These are phyloP conservation scores for Rhodamnia rubescens DNA, from an alignment of 345 rosid genomes.

Conservation along the genomic window DNA sequence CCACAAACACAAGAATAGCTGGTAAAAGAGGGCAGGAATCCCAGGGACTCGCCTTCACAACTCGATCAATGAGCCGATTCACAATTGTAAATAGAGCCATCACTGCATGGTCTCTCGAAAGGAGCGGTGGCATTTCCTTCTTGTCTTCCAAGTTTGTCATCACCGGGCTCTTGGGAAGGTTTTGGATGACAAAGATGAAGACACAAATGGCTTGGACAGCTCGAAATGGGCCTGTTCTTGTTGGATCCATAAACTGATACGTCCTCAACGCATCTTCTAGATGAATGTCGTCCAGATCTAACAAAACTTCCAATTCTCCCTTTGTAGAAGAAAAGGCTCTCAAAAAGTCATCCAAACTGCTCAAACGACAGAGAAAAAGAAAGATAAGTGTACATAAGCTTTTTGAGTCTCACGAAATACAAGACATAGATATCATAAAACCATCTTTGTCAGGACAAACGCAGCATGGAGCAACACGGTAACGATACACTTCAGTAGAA, in stretches of 20 bases:
- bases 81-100: slow-evolving; percentile 41
- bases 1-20: slow-evolving; percentile 59
- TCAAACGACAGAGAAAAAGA: neutral
- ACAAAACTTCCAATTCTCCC: slow-evolving; percentile 41
- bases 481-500: neutral
- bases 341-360: slow-evolving; percentile 63
- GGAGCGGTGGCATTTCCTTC: slow-evolving; percentile 11
- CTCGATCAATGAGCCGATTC: slow-evolving; percentile 63
- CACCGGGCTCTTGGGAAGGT: slow-evolving; percentile 17
- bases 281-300: slow-evolving; percentile 40
- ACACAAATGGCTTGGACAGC: slow-evolving; percentile 56
- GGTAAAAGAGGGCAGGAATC: slow-evolving; percentile 57
- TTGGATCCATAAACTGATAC: slow-evolving; percentile 46
- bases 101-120: slow-evolving; percentile 24
- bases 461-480: neutral
- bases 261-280: slow-evolving; percentile 43
- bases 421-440: neutral
- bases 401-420: neutral
- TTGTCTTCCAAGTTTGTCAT: slow-evolving; percentile 7
- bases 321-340: slow-evolving; percentile 51
- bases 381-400: neutral
- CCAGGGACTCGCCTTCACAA: slow-evolving; percentile 32
- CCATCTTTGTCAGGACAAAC: neutral
- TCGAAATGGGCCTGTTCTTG: slow-evolving; percentile 59
- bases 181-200: slow-evolving; percentile 49